Evolutionary conservation across 2,329 filamentous ascomycete species (phyloP).

Genomic region (Pyrenochaeta sp.): DNA sequence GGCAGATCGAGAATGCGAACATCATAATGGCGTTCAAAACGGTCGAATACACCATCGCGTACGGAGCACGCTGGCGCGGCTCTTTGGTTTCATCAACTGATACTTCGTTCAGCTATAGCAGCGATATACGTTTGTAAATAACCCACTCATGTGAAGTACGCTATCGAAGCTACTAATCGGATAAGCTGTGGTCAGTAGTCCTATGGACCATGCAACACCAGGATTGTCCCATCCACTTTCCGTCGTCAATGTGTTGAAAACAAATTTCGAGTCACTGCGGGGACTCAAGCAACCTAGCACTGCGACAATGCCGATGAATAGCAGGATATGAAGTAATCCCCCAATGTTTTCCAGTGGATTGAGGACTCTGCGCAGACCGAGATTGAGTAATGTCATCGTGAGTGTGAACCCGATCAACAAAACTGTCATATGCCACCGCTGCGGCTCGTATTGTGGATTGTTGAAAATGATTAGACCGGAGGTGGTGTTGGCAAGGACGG

Average conservation of each 20-base stretch:
- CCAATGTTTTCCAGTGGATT: constrained; percentile 56
- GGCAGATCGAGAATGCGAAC: constrained; percentile 52
- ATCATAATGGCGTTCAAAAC: constrained; percentile 50
- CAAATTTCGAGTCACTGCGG: constrained; percentile 43
- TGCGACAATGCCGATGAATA: constrained; percentile 58
- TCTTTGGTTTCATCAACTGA: constrained; percentile 28
- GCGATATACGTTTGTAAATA: not conserved
- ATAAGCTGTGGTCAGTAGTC: constrained; percentile 40
- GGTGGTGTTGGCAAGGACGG: constrained; percentile 19
- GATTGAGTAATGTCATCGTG: constrained; percentile 50
- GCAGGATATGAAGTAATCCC: constrained; percentile 55
- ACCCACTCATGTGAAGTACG: constrained; percentile 49
- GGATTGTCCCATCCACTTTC: constrained; percentile 50
- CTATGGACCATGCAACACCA: constrained; percentile 52
- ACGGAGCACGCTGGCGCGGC: constrained; percentile 19
- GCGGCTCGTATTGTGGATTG: constrained; percentile 39
- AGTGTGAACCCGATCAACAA: constrained; percentile 52
- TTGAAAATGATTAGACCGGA: constrained; percentile 43
- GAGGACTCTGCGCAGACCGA: constrained; percentile 50
- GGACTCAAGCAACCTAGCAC: constrained; percentile 48
- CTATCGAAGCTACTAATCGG: constrained; percentile 54
- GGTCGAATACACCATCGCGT: constrained; percentile 53
- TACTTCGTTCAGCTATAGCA: not conserved
- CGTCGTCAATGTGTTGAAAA: constrained; percentile 56
- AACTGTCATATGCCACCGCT: constrained; percentile 58